These are phyloP conservation scores for Blastomyces gilchristii DNA, from an alignment of 2,329 filamentous ascomycete genomes.

Conservation along the genomic window DNA sequence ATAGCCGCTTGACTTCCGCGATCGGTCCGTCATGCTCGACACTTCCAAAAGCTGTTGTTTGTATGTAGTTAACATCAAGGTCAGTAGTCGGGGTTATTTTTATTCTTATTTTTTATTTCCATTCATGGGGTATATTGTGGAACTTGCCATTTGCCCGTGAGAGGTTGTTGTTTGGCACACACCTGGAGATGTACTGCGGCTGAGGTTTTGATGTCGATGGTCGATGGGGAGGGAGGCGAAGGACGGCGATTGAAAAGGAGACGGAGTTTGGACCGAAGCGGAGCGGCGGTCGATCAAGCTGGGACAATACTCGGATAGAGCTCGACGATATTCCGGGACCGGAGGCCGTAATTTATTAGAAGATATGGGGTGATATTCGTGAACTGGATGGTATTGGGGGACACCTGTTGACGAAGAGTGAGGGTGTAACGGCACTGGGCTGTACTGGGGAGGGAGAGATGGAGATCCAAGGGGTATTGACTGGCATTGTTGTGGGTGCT, in stretches of 20 bases:
- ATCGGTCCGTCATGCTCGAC: neutral
- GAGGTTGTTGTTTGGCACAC: neutral
- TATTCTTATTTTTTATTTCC: neutral
- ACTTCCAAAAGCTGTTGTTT: neutral
- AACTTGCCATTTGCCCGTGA: conserved; percentile 5
- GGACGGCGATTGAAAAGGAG: neutral
- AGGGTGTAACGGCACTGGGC: neutral
- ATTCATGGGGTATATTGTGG: neutral
- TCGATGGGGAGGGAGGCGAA: neutral
- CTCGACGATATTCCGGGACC: conserved; percentile 1
- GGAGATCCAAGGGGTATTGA: neutral
- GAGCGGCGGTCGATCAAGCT: neutral
- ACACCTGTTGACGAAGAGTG: neutral
- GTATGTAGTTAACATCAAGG: neutral
- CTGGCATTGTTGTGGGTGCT: neutral
- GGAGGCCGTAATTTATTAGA: conserved; percentile 1
- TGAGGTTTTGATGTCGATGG: neutral
- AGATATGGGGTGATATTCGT: neutral
- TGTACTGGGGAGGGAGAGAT: neutral
- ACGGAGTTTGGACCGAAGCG: neutral
- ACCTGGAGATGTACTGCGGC: neutral
- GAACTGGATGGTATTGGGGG: neutral
- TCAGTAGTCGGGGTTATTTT: neutral
- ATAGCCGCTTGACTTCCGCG: conserved; percentile 4
- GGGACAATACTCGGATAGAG: conserved; percentile 5